Conservation (phyloP, 2,329 filamentous ascomycete species). For the Paraphoma chrysanthemicola region DNA sequence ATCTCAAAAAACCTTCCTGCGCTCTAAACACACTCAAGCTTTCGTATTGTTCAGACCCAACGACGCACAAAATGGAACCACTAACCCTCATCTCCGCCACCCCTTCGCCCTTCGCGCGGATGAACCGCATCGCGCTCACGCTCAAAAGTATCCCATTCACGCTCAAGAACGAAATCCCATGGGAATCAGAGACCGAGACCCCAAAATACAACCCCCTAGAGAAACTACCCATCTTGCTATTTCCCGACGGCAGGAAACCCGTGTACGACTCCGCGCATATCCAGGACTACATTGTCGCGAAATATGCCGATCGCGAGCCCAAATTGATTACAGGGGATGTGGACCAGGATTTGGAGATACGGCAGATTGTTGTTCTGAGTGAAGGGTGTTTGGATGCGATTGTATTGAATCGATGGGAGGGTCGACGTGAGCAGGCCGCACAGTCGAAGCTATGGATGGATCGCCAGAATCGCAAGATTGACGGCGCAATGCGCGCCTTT, state of each 20-base stretch:
- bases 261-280: conserved; percentile 27
- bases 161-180: conserved; percentile 53
- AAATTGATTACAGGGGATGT: conserved; percentile 14
- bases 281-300: conserved; percentile 21
- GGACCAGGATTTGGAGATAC: conserved; percentile 12
- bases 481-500: conserved; percentile 19
- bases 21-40: no score
- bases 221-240: conserved; percentile 49
- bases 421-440: conserved; percentile 8
- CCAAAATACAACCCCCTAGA: conserved; percentile 51
- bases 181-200: conserved; percentile 49
- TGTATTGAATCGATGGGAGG: conserved; percentile 18
- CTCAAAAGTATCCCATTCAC: conserved; percentile 51
- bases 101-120: conserved; percentile 51
- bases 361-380: conserved; percentile 18
- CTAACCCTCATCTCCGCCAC: conserved; percentile 39
- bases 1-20: no score
- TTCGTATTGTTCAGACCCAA: no score
- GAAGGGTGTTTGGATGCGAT: conserved; percentile 25
- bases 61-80: neutral
- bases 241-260: conserved; percentile 17
- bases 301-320: conserved; percentile 15
- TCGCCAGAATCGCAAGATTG: conserved; percentile 19
- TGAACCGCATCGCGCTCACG: conserved; percentile 49
- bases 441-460: conserved; percentile 16